Conservation (phyloP, 139 green algal species). For the Micromonas commoda region DNA sequence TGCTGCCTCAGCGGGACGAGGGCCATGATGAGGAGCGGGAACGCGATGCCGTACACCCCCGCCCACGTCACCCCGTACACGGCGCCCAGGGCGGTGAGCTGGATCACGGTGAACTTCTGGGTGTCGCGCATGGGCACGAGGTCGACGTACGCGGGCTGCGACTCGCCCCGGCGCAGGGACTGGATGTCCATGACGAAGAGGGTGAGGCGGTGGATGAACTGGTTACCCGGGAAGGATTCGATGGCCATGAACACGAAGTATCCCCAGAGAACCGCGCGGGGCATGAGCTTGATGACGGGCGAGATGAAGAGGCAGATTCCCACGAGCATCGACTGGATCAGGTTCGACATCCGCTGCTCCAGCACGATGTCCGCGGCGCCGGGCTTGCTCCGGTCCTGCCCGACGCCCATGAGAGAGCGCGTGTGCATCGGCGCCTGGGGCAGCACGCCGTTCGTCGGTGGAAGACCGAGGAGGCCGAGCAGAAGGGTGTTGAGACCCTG, state of each 20-base stretch:
- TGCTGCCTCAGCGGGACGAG: constrained; percentile 67
- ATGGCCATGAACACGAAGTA: constrained; percentile 89
- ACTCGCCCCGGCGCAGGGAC: constrained; percentile 21
- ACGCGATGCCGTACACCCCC: constrained; percentile 53
- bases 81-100: not conserved
- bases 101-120: not conserved
- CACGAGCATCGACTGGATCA: constrained; percentile 62
- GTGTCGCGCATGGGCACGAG: constrained; percentile 26
- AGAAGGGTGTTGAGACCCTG: constrained; percentile 56
- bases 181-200: constrained; percentile 61
- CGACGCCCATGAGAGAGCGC: constrained; percentile 9
- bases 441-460: constrained; percentile 79
- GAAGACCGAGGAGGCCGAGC: constrained; percentile 69
- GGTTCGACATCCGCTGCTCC: constrained; percentile 61
- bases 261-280: constrained; percentile 60
- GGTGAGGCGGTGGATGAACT: constrained; percentile 68
- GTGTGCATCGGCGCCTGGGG: constrained; percentile 83
- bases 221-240: constrained; percentile 62
- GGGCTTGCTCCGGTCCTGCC: constrained; percentile 20
- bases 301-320: constrained; percentile 53
- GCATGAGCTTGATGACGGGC: constrained; percentile 58
- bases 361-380: constrained; percentile 38
- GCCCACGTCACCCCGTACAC: constrained; percentile 60
- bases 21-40: constrained; percentile 75
- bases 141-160: constrained; percentile 50